Conservation (phyloP, 345 rosid species). For the Cochlearia excelsa region DNA sequence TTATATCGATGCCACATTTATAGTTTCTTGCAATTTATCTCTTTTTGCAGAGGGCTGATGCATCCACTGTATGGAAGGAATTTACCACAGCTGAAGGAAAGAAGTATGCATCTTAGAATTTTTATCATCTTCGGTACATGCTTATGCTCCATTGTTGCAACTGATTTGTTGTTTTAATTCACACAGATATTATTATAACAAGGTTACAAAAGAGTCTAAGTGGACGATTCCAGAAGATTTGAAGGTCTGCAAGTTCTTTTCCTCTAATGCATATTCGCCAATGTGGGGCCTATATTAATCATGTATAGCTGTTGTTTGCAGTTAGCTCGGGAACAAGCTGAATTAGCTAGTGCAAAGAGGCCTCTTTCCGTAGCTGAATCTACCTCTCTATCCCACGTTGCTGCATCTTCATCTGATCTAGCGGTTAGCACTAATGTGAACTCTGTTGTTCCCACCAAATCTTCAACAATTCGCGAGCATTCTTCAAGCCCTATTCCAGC, state of each 20-base stretch:
- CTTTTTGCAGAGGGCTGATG: conserved; percentile 83
- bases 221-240: conserved; percentile 97
- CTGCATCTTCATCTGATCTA: conserved; percentile 43
- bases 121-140: conserved; percentile 14
- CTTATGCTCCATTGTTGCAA: conserved; percentile 14
- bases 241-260: conserved; percentile 54
- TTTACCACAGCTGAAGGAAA: conserved; percentile 86
- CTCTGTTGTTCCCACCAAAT: conserved; percentile 46
- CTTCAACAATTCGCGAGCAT: conserved; percentile 37
- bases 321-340: conserved; percentile 96
- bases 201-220: conserved; percentile 87
- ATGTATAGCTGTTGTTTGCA: conserved; percentile 42
- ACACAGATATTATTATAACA: conserved; percentile 88
- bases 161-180: conserved; percentile 23
- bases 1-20: conserved; percentile 9
- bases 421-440: conserved; percentile 42
- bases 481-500: conserved; percentile 64
- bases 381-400: conserved; percentile 41
- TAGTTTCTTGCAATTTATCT: conserved; percentile 23
- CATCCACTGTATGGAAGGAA: conserved; percentile 99
- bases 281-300: conserved; percentile 14
- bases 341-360: conserved; percentile 47
- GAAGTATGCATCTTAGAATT: conserved; percentile 48
- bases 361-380: conserved; percentile 42
- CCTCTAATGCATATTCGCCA: conserved; percentile 18